A percentile compares a stretch with the other conserved stretches of the same genome.
phyloP scores from a whole-genome alignment of 2,329 filamentous ascomycete genomes.

The Colletotrichum sansevieriae region DNA sequence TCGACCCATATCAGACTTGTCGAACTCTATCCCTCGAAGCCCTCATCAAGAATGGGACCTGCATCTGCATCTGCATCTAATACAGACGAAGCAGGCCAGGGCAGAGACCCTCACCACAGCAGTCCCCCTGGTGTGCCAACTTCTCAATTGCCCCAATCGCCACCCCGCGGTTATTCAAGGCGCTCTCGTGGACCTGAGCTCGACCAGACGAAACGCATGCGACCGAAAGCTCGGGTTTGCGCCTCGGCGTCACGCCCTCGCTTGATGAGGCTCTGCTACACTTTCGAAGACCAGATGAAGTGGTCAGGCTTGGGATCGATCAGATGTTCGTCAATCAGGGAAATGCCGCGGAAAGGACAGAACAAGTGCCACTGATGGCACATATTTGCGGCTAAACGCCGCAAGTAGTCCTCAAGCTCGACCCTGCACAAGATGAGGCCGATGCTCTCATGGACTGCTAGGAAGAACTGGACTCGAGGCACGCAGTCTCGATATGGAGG shows the following conservation, averaged over 20 bases:
- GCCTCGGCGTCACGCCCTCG: conserved; percentile 34
- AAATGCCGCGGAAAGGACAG: conserved; percentile 51
- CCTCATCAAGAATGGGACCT: not conserved
- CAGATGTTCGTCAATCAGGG: conserved; percentile 58
- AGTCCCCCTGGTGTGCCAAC: conserved; percentile 27
- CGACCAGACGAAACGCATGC: conserved; percentile 19
- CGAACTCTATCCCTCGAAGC: conserved; percentile 22
- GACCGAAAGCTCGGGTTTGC: conserved; percentile 19
- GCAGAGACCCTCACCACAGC: not conserved
- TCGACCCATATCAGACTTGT: conserved; percentile 38
- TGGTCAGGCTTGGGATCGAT: conserved; percentile 53
- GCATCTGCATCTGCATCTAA: not conserved
- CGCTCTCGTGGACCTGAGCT: conserved; percentile 33
- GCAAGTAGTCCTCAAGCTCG: conserved; percentile 54
- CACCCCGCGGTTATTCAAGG: conserved; percentile 42
- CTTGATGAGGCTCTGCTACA: conserved; percentile 37
- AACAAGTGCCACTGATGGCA: conserved; percentile 56
- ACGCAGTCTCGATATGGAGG: too few species aligned
- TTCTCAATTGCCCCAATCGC: conserved; percentile 26
- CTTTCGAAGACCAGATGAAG: conserved; percentile 16
- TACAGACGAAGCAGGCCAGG: conserved; percentile 13
- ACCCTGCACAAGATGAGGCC: conserved; percentile 40
- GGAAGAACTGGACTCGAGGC: too few species aligned
- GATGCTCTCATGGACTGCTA: not conserved
- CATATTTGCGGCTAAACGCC: conserved; percentile 51